Evolutionary conservation across 2,329 filamentous ascomycete species (phyloP).

Genomic region (Gliomastix tumulicola): DNA sequence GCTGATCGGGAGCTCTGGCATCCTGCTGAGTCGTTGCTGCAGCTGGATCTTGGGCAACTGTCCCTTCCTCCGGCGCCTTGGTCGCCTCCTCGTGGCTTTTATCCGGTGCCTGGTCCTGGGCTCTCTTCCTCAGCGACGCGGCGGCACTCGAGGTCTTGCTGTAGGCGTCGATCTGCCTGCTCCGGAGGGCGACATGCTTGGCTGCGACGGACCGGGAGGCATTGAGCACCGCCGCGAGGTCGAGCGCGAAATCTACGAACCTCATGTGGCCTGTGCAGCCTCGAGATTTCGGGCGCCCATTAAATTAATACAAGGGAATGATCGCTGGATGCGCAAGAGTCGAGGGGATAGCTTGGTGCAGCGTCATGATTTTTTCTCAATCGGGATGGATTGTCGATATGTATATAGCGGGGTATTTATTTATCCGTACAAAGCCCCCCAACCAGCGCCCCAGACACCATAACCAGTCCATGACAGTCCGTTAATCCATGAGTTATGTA

Average conservation of each 20-base stretch:
- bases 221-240: conserved; percentile 63
- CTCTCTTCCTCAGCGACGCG: conserved; percentile 20
- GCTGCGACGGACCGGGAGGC: conserved; percentile 62
- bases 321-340: too few relatives aligned
- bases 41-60: not conserved
- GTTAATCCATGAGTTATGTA: not conserved
- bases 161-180: conserved; percentile 45
- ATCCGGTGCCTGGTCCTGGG: not conserved
- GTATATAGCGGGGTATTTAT: too few relatives aligned
- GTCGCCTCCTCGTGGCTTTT: not conserved
- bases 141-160: conserved; percentile 36
- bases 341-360: too few relatives aligned
- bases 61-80: not conserved
- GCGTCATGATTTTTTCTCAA: too few relatives aligned
- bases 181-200: conserved; percentile 52
- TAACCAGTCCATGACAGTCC: too few relatives aligned
- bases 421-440: too few relatives aligned
- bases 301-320: too few relatives aligned
- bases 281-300: too few relatives aligned
- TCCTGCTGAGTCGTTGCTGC: not conserved
- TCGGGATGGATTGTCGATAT: too few relatives aligned
- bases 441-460: too few relatives aligned
- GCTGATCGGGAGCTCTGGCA: not conserved
- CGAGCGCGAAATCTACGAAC: conserved; percentile 59
- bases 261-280: too few relatives aligned